These are phyloP conservation scores for Kluyveromyces wickerhamii DNA, from an alignment of 805 yeast species.

Conservation along the genomic window DNA sequence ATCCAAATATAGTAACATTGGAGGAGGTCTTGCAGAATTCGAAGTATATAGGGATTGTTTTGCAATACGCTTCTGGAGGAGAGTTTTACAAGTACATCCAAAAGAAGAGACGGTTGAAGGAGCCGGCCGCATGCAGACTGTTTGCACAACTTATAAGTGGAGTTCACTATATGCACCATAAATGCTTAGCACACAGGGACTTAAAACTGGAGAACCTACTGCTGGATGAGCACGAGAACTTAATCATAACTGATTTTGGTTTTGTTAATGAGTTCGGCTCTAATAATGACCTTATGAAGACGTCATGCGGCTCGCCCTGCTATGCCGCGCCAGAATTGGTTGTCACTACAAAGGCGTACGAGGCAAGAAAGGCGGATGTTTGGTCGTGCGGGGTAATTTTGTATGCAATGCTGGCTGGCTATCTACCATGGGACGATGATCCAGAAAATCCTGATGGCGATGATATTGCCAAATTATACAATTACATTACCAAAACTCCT, in stretches of 20 bases:
- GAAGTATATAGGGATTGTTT: conserved; percentile 89
- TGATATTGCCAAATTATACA: conserved; percentile 83
- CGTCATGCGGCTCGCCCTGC: conserved; percentile 96
- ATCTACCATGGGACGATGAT: conserved; percentile 95
- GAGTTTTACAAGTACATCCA: conserved; percentile 90
- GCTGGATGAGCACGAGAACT: conserved; percentile 78
- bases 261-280: conserved; percentile 73
- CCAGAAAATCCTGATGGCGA: conserved; percentile 95
- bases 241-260: conserved; percentile 86
- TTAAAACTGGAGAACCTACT: conserved; percentile 81
- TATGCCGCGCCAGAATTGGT: conserved; percentile 98
- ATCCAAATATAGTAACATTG: conserved; percentile 86
- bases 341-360: conserved; percentile 76
- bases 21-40: conserved; percentile 93
- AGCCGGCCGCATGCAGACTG: conserved; percentile 72
- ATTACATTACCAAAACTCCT: conserved; percentile 85
- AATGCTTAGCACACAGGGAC: conserved; percentile 88
- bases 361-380: conserved; percentile 88
- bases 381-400: conserved; percentile 97
- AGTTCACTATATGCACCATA: conserved; percentile 86
- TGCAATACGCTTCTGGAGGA: conserved; percentile 96
- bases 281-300: conserved; percentile 75
- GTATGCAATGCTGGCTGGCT: conserved; percentile 96
- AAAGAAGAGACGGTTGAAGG: conserved; percentile 79
- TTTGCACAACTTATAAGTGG: conserved; percentile 94